Evolutionary conservation across 148 eudicot species (phyloP).

Genomic region (Nepenthes gracilis): DNA sequence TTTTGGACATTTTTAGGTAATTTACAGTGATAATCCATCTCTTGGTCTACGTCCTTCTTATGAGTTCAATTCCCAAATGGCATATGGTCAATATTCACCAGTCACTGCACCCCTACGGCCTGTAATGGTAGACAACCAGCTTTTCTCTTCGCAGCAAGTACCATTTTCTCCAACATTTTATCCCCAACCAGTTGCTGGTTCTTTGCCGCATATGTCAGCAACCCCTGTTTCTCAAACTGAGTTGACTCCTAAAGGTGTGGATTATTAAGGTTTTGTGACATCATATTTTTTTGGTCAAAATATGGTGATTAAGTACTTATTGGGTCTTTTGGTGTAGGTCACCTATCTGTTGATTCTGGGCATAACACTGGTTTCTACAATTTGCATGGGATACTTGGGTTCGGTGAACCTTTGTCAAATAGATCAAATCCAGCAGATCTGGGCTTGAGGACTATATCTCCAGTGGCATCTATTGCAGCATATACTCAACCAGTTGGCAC

Average conservation of each 20-base stretch:
- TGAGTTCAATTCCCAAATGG: slow-evolving; percentile 73
- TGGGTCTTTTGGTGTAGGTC: slow-evolving; percentile 47
- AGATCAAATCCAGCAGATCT: slow-evolving; percentile 42
- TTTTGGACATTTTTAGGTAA: slow-evolving; percentile 32
- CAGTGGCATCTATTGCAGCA: slow-evolving; percentile 41
- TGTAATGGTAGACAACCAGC: slow-evolving; percentile 75
- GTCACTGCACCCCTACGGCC: slow-evolving; percentile 77
- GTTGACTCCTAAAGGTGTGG: slow-evolving; percentile 47
- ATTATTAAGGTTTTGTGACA: slow-evolving; percentile 21
- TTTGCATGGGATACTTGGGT: slow-evolving; percentile 47
- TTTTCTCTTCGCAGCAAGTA: slow-evolving; percentile 75
- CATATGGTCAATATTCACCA: slow-evolving; percentile 89
- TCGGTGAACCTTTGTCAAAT: slow-evolving; percentile 49
- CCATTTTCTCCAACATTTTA: slow-evolving; percentile 68
- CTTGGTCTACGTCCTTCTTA: slow-evolving; percentile 65
- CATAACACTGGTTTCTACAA: slow-evolving; percentile 49
- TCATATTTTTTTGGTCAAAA: slow-evolving; percentile 20
- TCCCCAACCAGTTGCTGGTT: slow-evolving; percentile 62
- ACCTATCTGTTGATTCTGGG: slow-evolving; percentile 34
- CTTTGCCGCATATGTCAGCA: slow-evolving; percentile 62
- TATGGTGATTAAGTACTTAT: slow-evolving; percentile 29
- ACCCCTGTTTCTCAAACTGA: slow-evolving; percentile 62
- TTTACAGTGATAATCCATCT: slow-evolving; percentile 71
- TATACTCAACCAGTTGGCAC: slow-evolving; percentile 65
- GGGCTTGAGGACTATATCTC: slow-evolving; percentile 46